Conservation (phyloP, 345 rosid genomes). For the Murraya paniculata region DNA sequence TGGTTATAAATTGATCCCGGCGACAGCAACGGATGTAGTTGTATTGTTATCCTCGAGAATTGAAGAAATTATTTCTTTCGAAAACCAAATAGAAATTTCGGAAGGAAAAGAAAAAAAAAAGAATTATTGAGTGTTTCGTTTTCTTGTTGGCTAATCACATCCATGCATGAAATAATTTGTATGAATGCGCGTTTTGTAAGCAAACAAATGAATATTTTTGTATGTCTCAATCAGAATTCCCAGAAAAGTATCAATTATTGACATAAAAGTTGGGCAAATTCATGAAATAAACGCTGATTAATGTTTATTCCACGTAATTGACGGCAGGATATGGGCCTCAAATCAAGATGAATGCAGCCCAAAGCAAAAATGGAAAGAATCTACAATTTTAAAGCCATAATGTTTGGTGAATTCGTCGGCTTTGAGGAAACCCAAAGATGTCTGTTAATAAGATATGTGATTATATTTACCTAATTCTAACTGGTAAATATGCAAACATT, state of each 20-base stretch:
- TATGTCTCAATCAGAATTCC: background rate
- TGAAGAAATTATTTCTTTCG: no score
- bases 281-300: background rate
- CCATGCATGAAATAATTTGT: background rate
- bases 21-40: no score
- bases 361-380: background rate
- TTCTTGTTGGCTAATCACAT: background rate
- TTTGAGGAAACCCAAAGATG: no score
- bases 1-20: no score
- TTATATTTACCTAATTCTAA: background rate
- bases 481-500: conserved; percentile 4
- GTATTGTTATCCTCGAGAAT: no score
- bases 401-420: background rate
- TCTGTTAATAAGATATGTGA: conserved; percentile 1
- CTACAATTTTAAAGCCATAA: background rate
- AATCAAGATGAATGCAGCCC: background rate
- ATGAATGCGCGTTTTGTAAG: background rate
- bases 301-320: background rate
- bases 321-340: background rate
- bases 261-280: background rate
- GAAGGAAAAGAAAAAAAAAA: no score
- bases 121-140: background rate
- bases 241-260: background rate
- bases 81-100: no score
- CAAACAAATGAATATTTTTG: background rate